phyloP scores from a whole-genome alignment of 495 filamentous ascomycete species.

The Talaromyces borbonicus region DNA sequence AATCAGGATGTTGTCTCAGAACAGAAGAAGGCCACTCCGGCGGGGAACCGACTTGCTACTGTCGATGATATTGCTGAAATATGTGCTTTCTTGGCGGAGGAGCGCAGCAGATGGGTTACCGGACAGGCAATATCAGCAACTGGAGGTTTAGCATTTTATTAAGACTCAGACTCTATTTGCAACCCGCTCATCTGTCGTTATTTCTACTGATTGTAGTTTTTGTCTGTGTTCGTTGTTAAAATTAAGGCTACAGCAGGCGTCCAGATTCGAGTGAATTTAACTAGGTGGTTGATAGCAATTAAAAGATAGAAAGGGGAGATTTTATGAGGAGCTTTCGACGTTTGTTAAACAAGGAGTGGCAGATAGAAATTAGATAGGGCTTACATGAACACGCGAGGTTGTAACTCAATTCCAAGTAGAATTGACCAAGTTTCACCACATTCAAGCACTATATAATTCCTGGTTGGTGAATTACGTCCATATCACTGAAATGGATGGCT shows the following conservation, averaged over 20 bases:
- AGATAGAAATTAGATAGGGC: too few relatives aligned
- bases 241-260: too few relatives aligned
- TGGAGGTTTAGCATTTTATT: constrained; percentile 33
- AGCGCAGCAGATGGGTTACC: constrained; percentile 44
- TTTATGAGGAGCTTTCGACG: too few relatives aligned
- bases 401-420: not conserved
- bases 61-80: constrained; percentile 50
- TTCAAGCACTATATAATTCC: not conserved
- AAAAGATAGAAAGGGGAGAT: too few relatives aligned
- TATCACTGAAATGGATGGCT: not conserved
- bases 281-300: too few relatives aligned
- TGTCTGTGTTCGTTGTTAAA: too few relatives aligned
- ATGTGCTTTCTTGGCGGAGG: constrained; percentile 41
- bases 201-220: too few relatives aligned
- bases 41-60: constrained; percentile 36
- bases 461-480: not conserved
- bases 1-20: constrained; percentile 21
- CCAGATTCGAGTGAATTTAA: too few relatives aligned
- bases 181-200: not conserved
- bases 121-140: constrained; percentile 48
- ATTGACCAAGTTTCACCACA: not conserved
- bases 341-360: too few relatives aligned
- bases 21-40: constrained; percentile 30
- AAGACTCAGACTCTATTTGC: not conserved
- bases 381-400: not conserved